Evolutionary conservation across 208 protist species (phyloP).

Genomic region (Leishmania mexicana): DNA sequence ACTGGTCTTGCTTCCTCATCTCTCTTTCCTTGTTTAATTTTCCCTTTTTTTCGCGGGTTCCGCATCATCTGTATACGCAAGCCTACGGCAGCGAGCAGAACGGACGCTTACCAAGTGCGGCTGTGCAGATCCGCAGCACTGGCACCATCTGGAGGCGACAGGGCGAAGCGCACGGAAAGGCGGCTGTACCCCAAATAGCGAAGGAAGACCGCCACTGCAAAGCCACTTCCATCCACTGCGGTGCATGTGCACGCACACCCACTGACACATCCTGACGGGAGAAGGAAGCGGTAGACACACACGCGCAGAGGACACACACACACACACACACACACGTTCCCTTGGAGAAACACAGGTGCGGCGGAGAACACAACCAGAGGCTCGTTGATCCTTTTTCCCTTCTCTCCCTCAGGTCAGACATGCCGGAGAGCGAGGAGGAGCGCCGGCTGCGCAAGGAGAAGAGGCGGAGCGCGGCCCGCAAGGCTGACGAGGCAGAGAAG

Average conservation of each 20-base stretch:
- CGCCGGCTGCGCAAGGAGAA: slow-evolving; percentile 52
- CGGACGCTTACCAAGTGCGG: background rate
- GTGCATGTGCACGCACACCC: background rate
- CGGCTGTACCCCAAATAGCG: background rate
- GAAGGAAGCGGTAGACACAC: background rate
- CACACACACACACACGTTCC: background rate
- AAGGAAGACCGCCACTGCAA: background rate
- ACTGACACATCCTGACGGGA: background rate
- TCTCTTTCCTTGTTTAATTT: background rate
- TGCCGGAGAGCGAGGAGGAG: slow-evolving; percentile 48
- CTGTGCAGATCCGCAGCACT: background rate
- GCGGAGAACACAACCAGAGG: background rate
- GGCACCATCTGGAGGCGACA: background rate
- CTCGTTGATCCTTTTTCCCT: background rate
- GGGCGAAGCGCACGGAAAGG: background rate
- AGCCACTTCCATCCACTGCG: background rate
- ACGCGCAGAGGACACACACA: background rate
- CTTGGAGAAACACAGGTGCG: background rate
- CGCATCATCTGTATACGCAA: background rate
- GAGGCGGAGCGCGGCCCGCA: slow-evolving; percentile 33
- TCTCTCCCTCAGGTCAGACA: background rate
- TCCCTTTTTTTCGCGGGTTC: background rate
- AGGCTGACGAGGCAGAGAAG: slow-evolving; percentile 16
- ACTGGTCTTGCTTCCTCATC: background rate
- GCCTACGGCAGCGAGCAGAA: background rate